Base-by-base conservation (phyloP, 306 rosid genomes). In the Glycine soja region DNA sequence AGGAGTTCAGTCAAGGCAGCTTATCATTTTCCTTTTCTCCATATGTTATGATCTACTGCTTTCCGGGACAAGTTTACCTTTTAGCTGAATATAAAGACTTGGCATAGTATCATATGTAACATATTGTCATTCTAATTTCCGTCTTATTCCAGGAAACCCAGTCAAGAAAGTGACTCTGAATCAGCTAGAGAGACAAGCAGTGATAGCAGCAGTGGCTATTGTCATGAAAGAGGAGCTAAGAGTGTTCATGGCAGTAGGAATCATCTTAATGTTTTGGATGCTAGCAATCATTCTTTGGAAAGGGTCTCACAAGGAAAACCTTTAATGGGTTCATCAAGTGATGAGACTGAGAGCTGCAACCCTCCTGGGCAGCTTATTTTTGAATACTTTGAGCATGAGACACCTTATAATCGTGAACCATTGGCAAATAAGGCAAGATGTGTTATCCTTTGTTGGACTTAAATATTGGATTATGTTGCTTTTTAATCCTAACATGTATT, bases 111-210 rank as follows among this genome's bases (percentile, higher is more conserved):
- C 76, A 70, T 46, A 51, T 53, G 8, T 53, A 51, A 51, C 57
- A 53, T n/a, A 16, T 18, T 42, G 34, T 57, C 19, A 1, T 72
- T 71, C 71, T 72, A 50, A 56, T 24, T 65, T 83, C 54, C 65
- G 75, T 81, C 45, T 70, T 78, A 75, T 83, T 85, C 63, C 88
- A 88, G 97, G 91, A 90, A 85, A 80, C 87, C 82, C 75, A 85
- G 90, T 85, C 90, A 86, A 79, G 92, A 88, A 83, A 91, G 97
- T 80, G 98, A 94, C 81, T 91, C 92, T 50, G 97, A 87, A 78
- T 92, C 98, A 72, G 84, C 96, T 10, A 87, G 92, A 87, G 98
- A 90, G 85, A 87, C 98, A 53, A 89, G 95, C 82, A 94, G 98
- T 47, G 94, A 89, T 48, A 91, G 91, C 72, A 89, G 92, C 86